phyloP scores from a whole-genome alignment of 345 rosid species.

The Eucalyptus sp. region DNA sequence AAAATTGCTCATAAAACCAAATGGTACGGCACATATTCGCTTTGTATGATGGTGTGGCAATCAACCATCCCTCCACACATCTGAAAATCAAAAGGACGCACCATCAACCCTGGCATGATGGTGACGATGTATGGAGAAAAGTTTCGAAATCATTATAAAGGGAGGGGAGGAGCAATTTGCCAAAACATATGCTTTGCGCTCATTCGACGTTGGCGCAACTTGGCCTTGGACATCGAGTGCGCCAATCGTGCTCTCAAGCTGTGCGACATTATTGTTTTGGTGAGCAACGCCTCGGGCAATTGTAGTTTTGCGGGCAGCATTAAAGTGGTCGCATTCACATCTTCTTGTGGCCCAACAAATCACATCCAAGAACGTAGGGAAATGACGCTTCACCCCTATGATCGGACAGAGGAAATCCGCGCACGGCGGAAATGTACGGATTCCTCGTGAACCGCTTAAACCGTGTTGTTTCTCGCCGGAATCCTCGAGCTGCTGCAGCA shows the following conservation, averaged over 20 bases:
- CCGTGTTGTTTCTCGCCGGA: neutral
- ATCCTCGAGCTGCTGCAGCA: neutral
- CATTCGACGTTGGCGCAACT: neutral
- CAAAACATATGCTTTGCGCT: neutral
- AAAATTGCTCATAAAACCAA: neutral
- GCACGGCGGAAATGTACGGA: neutral
- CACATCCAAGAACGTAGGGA: neutral
- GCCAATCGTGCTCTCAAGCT: neutral
- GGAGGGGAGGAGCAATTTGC: neutral
- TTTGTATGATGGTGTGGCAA: neutral
- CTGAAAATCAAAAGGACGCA: neutral
- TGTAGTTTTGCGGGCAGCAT: neutral
- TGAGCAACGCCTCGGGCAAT: neutral
- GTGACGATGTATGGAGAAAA: neutral
- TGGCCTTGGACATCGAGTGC: neutral
- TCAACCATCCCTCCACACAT: neutral
- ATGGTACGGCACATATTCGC: neutral
- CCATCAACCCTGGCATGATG: neutral
- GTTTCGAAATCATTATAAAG: neutral
- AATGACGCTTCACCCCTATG: neutral
- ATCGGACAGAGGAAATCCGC: neutral
- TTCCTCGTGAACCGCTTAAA: neutral
- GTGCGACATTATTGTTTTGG: neutral
- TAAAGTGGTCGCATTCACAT: neutral
- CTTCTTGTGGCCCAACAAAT: neutral